Percentiles rank a stretch among this genome's conserved stretches.
Evolutionary conservation across 73 alveolate genomes (phyloP).

Genomic region (Tetrahymena thermophila): DNA sequence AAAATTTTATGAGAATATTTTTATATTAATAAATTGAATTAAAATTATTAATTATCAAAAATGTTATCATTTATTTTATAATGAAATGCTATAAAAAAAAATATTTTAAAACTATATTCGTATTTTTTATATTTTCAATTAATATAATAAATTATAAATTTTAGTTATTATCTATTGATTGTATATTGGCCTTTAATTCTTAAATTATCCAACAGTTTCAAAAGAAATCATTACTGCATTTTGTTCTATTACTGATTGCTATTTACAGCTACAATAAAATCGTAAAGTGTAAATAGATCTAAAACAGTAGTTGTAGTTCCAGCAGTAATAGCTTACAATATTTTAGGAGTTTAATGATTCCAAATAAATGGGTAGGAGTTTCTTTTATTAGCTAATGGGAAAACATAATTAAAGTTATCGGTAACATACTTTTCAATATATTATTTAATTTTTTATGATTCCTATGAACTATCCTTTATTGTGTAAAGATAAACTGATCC

Average conservation of each 20-base stretch:
- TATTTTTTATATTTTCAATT: too few species aligned
- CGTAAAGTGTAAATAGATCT: background rate
- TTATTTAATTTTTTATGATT: background rate
- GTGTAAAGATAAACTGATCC: background rate
- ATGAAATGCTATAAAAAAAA: too few species aligned
- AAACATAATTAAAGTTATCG: background rate
- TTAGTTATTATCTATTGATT: too few species aligned
- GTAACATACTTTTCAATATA: background rate
- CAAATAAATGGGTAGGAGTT: background rate
- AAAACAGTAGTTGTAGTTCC: background rate
- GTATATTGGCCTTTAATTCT: too few species aligned
- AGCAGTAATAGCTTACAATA: background rate
- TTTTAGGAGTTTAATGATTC: background rate
- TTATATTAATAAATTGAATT: too few species aligned
- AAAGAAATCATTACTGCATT: background rate
- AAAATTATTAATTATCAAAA: too few species aligned
- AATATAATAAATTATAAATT: too few species aligned
- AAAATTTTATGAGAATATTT: too few species aligned
- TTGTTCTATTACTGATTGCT: background rate
- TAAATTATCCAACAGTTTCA: too few species aligned
- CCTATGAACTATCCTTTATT: background rate
- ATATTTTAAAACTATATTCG: too few species aligned
- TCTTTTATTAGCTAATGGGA: background rate
- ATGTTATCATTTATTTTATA: too few species aligned
- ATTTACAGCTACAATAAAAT: background rate